Conservation (phyloP, 208 protist species). For the Crithidia brevicula region DNA sequence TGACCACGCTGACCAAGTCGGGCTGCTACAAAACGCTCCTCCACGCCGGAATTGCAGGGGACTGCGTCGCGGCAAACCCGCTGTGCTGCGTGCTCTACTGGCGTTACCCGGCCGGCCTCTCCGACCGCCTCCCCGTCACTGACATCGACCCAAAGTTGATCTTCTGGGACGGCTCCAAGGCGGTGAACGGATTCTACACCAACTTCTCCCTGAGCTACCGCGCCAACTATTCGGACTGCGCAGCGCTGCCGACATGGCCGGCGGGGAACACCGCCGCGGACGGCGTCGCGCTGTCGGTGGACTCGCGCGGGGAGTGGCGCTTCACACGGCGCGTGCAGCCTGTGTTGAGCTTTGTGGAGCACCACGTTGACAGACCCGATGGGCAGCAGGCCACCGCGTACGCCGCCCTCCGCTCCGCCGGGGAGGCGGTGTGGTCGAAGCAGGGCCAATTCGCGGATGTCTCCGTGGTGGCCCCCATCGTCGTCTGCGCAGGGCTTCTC, state of each 20-base stretch:
- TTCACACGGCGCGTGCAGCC: conserved; percentile 8
- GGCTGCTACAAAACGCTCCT: conserved; percentile 28
- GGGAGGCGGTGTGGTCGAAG: background rate
- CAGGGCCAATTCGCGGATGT: conserved; percentile 15
- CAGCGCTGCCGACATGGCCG: conserved; percentile 3
- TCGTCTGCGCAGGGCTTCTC: conserved; percentile 18
- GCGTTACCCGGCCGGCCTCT: conserved; percentile 28
- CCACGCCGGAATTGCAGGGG: conserved; percentile 27
- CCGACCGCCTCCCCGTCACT: conserved; percentile 3
- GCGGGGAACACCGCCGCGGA: background rate
- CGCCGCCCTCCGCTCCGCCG: background rate
- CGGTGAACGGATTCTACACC: conserved; percentile 36
- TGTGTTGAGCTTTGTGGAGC: conserved; percentile 20
- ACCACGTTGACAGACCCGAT: background rate
- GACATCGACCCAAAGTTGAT: conserved; percentile 28
- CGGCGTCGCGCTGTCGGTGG: conserved; percentile 18
- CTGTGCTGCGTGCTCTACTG: conserved; percentile 40
- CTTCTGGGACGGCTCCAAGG: conserved; percentile 34
- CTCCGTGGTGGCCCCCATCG: conserved; percentile 23
- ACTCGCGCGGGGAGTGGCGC: conserved; percentile 30
- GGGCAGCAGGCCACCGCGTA: background rate
- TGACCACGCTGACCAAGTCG: background rate
- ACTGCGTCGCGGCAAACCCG: conserved; percentile 27
- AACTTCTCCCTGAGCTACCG: conserved; percentile 33
- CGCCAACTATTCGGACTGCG: background rate